Conservation (phyloP, 2,329 filamentous ascomycete species). For the Stachybotrys chartarum region DNA sequence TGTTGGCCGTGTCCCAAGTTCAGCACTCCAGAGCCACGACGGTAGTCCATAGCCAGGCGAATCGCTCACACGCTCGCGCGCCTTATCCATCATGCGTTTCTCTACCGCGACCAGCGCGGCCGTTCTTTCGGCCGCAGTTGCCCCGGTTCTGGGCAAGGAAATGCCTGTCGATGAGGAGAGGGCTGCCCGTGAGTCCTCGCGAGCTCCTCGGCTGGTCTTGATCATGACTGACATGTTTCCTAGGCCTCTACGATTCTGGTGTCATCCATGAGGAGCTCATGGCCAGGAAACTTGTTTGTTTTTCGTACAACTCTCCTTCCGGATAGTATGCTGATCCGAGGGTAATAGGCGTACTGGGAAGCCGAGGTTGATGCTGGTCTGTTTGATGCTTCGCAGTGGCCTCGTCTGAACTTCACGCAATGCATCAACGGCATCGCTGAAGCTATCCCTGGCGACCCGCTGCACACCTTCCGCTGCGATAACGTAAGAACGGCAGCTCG, state of each 20-base stretch:
- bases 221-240: neutral
- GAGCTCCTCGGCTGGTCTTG: neutral
- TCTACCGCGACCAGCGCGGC: neutral
- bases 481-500: conserved; percentile 23
- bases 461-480: conserved; percentile 40
- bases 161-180: conserved; percentile 1
- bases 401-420: conserved; percentile 26
- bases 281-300: neutral
- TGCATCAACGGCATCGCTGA: conserved; percentile 36
- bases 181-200: neutral
- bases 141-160: neutral
- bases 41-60: too few species aligned
- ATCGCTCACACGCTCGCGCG: neutral
- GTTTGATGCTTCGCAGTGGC: conserved; percentile 15
- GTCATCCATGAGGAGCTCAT: conserved; percentile 1
- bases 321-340: neutral
- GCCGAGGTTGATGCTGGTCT: neutral
- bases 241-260: conserved; percentile 1
- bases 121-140: neutral
- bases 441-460: conserved; percentile 36
- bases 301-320: neutral
- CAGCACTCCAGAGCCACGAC: too few species aligned
- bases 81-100: conserved; percentile 1
- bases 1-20: too few species aligned
- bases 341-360: neutral